Conservation (phyloP, 2,329 filamentous ascomycete genomes). For the Cercospora sp. region DNA sequence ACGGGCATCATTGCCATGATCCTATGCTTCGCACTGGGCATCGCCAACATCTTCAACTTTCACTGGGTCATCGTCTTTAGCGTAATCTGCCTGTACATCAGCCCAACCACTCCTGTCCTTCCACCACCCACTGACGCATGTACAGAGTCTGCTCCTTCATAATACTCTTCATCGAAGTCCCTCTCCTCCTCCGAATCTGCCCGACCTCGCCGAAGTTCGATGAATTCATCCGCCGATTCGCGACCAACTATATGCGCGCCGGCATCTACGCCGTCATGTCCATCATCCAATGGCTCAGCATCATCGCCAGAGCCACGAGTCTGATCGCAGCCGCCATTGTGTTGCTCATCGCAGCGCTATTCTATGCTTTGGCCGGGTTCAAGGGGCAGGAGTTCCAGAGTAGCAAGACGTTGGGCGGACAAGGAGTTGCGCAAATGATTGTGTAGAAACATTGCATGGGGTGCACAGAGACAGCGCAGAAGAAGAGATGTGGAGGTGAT, state of each 20-base stretch:
- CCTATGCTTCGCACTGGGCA: constrained; percentile 66
- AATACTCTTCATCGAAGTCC: constrained; percentile 67
- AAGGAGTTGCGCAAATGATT: constrained; percentile 96
- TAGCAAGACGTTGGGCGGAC: constrained; percentile 93
- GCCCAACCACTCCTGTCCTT: background rate
- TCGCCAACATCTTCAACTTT: constrained; percentile 67
- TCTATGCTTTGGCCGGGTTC: constrained; percentile 76
- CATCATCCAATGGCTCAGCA: constrained; percentile 78
- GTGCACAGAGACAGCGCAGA: background rate
- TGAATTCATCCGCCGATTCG: constrained; percentile 82
- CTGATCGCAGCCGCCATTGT: constrained; percentile 85
- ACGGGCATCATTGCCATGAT: constrained; percentile 62
- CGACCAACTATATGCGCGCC: constrained; percentile 95
- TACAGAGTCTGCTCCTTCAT: constrained; percentile 50
- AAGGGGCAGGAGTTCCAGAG: constrained; percentile 85
- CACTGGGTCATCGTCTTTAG: constrained; percentile 61
- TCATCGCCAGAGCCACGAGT: constrained; percentile 63
- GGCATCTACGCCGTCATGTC: constrained; percentile 81
- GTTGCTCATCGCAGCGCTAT: constrained; percentile 71
- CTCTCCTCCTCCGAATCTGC: constrained; percentile 94
- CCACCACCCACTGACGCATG: background rate
- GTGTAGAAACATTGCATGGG: constrained; percentile 55
- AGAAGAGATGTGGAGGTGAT: background rate
- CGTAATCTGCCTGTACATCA: constrained; percentile 51
- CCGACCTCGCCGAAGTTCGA: constrained; percentile 91